These are phyloP conservation scores for Phytophthora parvispora DNA, from an alignment of 352 stramenopile genomes.

Conservation along the genomic window DNA sequence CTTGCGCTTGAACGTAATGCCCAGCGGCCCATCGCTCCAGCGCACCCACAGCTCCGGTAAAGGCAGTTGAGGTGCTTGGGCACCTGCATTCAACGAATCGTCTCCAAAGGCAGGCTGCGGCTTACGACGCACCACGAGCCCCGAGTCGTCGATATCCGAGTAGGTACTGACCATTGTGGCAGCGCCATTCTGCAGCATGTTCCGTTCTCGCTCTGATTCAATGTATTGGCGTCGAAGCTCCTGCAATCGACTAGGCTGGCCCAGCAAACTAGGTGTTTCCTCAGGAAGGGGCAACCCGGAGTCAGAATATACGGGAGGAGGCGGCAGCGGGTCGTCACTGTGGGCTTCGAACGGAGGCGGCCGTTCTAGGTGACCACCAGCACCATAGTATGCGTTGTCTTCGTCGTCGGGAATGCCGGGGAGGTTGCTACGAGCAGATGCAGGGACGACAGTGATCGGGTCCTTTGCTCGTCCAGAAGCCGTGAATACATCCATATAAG, in stretches of 20 bases:
- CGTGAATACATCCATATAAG: conserved; percentile 68
- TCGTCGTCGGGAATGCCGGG: conserved; percentile 38
- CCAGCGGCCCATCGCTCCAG: conserved; percentile 77
- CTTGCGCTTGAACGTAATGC: conserved; percentile 86
- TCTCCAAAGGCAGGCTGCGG: conserved; percentile 15
- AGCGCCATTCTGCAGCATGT: conserved; percentile 42
- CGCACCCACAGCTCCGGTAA: conserved; percentile 76
- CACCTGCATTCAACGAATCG: not conserved
- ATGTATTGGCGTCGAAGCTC: conserved; percentile 80
- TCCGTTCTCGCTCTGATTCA: conserved; percentile 66
- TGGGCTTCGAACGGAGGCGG: conserved; percentile 44
- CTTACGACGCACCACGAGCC: conserved; percentile 55
- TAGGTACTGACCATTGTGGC: conserved; percentile 65
- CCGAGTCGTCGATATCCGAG: conserved; percentile 78
- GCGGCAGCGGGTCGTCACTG: conserved; percentile 20
- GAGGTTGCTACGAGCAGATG: conserved; percentile 31
- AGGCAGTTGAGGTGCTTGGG: conserved; percentile 35
- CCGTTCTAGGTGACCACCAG: conserved; percentile 19
- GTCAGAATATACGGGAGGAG: conserved; percentile 22
- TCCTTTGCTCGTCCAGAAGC: conserved; percentile 49
- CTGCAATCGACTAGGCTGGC: conserved; percentile 51
- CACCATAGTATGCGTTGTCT: conserved; percentile 23
- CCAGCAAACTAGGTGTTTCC: conserved; percentile 20
- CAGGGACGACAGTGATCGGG: conserved; percentile 5
- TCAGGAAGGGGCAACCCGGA: conserved; percentile 18